Evolutionary conservation across 768 basidiomycete species (phyloP).

Genomic region (Calocybe cyanea): DNA sequence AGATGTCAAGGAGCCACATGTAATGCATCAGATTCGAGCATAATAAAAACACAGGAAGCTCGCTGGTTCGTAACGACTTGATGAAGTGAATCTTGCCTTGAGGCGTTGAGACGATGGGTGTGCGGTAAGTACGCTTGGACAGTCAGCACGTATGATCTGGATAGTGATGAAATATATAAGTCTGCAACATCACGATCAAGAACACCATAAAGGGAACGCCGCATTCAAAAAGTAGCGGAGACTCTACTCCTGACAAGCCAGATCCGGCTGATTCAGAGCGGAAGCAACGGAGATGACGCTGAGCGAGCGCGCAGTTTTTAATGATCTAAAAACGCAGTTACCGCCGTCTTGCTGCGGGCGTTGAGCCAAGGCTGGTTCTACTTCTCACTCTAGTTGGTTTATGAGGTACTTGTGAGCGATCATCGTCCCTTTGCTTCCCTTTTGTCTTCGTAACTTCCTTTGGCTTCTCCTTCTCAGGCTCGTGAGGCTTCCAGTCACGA

Average conservation of each 20-base stretch:
- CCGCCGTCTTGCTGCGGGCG: slow-evolving; percentile 16
- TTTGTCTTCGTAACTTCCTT: slow-evolving; percentile 26
- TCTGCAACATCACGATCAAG: not conserved
- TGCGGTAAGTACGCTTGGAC: not conserved
- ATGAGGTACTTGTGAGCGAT: slow-evolving; percentile 21
- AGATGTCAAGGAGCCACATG: no score
- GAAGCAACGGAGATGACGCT: not conserved
- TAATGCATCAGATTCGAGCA: no score
- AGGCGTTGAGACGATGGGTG: not conserved
- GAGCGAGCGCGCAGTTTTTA: not conserved
- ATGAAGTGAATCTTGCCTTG: no score
- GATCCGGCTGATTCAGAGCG: not conserved
- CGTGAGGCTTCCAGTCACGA: slow-evolving; percentile 50
- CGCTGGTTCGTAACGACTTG: no score
- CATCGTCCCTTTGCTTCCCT: slow-evolving; percentile 31
- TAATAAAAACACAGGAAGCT: no score
- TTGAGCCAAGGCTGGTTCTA: slow-evolving; percentile 10
- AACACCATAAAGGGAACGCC: not conserved
- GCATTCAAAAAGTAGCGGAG: not conserved
- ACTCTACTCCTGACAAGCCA: not conserved
- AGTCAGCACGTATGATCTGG: not conserved
- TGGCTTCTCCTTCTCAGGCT: slow-evolving; percentile 30
- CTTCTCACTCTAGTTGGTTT: slow-evolving; percentile 18
- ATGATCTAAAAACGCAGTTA: not conserved
- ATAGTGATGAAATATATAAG: not conserved